Evolutionary conservation across 768 basidiomycete genomes (phyloP).

Genomic region (Xerocomus brunneocitrinus): DNA sequence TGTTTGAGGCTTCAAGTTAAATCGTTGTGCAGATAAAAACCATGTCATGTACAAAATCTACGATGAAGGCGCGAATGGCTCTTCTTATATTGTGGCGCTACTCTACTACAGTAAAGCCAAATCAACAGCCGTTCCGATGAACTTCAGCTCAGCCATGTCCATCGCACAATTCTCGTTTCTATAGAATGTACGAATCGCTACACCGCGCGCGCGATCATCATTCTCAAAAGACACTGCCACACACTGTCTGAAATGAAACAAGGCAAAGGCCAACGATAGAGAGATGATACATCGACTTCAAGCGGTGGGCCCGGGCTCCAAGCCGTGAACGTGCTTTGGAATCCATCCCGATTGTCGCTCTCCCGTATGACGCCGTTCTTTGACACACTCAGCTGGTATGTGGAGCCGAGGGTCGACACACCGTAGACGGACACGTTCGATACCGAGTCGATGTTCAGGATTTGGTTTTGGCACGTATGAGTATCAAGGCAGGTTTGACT

Average conservation of each 20-base stretch:
- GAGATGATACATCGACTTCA: neutral
- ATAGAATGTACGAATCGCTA: neutral
- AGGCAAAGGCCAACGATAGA: neutral
- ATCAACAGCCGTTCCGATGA: neutral
- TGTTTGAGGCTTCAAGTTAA: slow-evolving; percentile 31
- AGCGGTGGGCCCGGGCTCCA: slow-evolving; percentile 8
- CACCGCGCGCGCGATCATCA: neutral
- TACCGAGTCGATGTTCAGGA: slow-evolving; percentile 34
- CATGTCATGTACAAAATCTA: neutral
- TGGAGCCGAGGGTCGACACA: slow-evolving; percentile 39
- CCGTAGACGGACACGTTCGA: slow-evolving; percentile 35
- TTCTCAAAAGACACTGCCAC: neutral
- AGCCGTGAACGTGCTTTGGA: slow-evolving; percentile 32
- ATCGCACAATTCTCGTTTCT: neutral
- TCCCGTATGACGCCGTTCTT: slow-evolving; percentile 29
- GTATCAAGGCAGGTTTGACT: slow-evolving; percentile 42
- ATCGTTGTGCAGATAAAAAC: neutral
- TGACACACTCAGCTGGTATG: slow-evolving; percentile 36
- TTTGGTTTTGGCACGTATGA: slow-evolving; percentile 47
- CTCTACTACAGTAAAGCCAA: neutral
- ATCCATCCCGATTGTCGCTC: slow-evolving; percentile 36
- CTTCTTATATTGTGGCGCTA: neutral
- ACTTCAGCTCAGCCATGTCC: neutral
- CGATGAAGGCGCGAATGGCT: too few relatives aligned
- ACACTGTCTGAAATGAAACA: neutral